These are phyloP conservation scores for Trifolium pratense DNA, from an alignment of 306 rosid species.

Conservation along the genomic window DNA sequence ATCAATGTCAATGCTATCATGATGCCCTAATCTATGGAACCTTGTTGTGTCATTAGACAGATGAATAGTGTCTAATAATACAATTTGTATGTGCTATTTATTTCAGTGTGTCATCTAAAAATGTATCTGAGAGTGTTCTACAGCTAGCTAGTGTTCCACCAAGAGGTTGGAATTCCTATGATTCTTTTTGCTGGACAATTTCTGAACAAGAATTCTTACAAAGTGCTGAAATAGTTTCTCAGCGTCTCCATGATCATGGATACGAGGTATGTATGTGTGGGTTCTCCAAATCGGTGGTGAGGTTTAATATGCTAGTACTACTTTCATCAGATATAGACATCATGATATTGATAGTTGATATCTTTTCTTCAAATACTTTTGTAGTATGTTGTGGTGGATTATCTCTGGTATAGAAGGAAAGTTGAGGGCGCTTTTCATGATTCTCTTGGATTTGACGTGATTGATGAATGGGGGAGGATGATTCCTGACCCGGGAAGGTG, in stretches of 20 bases:
- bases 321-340: conserved; percentile 18
- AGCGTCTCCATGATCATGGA: conserved; percentile 47
- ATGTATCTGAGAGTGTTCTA: conserved; percentile 26
- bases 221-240: conserved; percentile 59
- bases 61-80: conserved; percentile 18
- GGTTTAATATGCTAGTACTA: conserved; percentile 24
- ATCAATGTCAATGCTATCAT: too few relatives aligned
- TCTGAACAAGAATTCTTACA: conserved; percentile 77
- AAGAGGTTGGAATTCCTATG: conserved; percentile 98
- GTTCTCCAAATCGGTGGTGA: conserved; percentile 1
- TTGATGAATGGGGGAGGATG: conserved; percentile 96
- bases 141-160: conserved; percentile 76
- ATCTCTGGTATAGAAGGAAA: conserved; percentile 88
- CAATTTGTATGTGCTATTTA: conserved; percentile 35
- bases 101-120: conserved; percentile 63
- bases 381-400: conserved; percentile 95
- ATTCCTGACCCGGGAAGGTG: conserved; percentile 83
- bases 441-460: conserved; percentile 89
- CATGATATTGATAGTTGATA: conserved; percentile 36
- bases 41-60: not conserved
- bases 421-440: conserved; percentile 71
- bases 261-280: conserved; percentile 56
- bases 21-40: too few relatives aligned
- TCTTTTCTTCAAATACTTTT: conserved; percentile 41
- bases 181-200: conserved; percentile 82